These are phyloP conservation scores for Cnidoscolus chayamansa DNA, from an alignment of 441 rosid species.

Conservation along the genomic window DNA sequence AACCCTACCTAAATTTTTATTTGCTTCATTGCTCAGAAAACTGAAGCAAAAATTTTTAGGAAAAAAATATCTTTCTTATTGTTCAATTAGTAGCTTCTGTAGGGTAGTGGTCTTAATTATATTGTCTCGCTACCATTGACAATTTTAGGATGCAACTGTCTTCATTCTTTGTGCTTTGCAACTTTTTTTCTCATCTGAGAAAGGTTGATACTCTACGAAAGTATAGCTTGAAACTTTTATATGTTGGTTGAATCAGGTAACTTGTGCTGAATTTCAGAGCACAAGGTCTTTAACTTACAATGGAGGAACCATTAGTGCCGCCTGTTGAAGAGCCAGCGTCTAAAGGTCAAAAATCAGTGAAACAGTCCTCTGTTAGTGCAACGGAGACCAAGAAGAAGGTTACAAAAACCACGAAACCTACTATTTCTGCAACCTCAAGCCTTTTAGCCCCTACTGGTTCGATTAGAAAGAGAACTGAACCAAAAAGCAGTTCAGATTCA, in stretches of 20 bases:
- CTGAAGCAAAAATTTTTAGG: background rate
- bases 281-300: conserved; percentile 32
- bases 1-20: background rate
- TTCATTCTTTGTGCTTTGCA: background rate
- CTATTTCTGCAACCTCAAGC: conserved; percentile 39
- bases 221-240: conserved; percentile 12
- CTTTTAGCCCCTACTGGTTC: conserved; percentile 46
- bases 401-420: conserved; percentile 34
- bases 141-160: background rate
- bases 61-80: background rate
- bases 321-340: conserved; percentile 34
- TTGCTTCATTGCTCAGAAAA: conserved; percentile 12
- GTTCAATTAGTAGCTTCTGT: background rate
- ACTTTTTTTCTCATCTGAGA: background rate
- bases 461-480: conserved; percentile 52
- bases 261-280: conserved; percentile 26
- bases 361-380: conserved; percentile 36
- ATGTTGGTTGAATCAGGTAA: conserved; percentile 20
- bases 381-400: conserved; percentile 40
- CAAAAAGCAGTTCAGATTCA: conserved; percentile 32
- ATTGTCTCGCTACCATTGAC: background rate
- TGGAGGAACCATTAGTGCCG: conserved; percentile 57
- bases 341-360: conserved; percentile 33
- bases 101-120: background rate
- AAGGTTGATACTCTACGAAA: background rate